phyloP scores from a whole-genome alignment of 441 rosid species.

The Aquilaria agallochum region DNA sequence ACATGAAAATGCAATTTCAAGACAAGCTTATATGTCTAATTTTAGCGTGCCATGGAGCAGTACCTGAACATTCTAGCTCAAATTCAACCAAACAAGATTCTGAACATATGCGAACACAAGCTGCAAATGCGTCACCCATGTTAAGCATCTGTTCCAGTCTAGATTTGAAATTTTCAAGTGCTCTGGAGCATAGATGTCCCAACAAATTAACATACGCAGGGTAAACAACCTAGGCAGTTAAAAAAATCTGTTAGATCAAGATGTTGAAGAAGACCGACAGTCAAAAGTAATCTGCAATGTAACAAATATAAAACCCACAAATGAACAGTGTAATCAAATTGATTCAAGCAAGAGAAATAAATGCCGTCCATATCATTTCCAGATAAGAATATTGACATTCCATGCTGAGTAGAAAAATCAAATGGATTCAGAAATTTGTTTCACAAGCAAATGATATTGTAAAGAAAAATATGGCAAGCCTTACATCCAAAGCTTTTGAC shows the following conservation, averaged over 20 bases:
- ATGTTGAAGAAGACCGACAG: no score
- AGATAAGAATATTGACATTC: no score
- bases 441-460: constrained; percentile 11
- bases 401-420: no score
- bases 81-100: constrained; percentile 52
- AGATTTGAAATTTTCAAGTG: constrained; percentile 52
- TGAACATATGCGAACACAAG: constrained; percentile 45
- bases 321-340: neutral
- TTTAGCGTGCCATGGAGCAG: neutral
- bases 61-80: constrained; percentile 74
- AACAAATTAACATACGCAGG: constrained; percentile 51
- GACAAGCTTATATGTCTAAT: no score
- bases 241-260: neutral
- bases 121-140: constrained; percentile 61
- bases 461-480: constrained; percentile 10
- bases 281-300: no score
- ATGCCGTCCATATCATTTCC: no score
- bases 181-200: constrained; percentile 53
- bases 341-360: no score
- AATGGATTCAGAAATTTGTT: neutral
- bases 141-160: constrained; percentile 45
- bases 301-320: no score
- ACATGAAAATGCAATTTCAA: no score
- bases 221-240: constrained; percentile 45
- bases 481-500: constrained; percentile 67